Evolutionary conservation across 1,284 basidiomycete genomes (phyloP).

Genomic region (Ganoderma leucocontextum): DNA sequence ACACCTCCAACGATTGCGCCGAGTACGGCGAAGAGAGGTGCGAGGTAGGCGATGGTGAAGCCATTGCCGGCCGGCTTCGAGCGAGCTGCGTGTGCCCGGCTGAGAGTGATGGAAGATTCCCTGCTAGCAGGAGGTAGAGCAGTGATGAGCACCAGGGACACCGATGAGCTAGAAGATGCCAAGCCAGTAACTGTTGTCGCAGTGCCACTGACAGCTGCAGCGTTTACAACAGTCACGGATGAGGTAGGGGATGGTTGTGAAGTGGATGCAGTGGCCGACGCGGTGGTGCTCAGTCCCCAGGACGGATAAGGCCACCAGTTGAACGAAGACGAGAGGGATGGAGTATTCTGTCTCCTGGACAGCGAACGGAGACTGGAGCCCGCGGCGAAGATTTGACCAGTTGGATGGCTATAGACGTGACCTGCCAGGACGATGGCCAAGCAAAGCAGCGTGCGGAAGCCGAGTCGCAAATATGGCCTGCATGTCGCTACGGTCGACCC

Average conservation of each 20-base stretch:
- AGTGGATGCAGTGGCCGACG: not conserved
- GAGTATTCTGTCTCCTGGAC: constrained; percentile 17
- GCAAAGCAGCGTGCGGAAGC: constrained; percentile 2
- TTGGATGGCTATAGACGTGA: constrained; percentile 10
- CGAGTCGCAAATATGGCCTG: constrained; percentile 4
- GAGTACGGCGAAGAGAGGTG: constrained; percentile 49
- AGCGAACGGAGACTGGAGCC: not conserved
- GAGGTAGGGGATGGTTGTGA: not conserved
- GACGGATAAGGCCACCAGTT: constrained; percentile 39
- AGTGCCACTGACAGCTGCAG: not conserved
- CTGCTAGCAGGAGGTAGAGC: constrained; percentile 49
- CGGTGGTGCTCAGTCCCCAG: constrained; percentile 16
- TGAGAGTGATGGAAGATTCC: constrained; percentile 36
- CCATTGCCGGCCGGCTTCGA: constrained; percentile 1
- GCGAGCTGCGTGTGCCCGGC: constrained; percentile 30
- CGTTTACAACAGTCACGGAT: not conserved
- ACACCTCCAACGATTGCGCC: constrained; percentile 48
- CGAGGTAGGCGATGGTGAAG: constrained; percentile 49
- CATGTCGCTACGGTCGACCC: not conserved
- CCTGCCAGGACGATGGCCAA: constrained; percentile 5
- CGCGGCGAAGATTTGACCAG: not conserved
- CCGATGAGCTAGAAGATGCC: constrained; percentile 12
- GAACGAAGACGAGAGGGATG: constrained; percentile 29
- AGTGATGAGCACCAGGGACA: constrained; percentile 43
- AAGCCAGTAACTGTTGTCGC: constrained; percentile 8